These are phyloP conservation scores for Amborella trichopoda DNA, from an alignment of 164 flowering plant species.

Conservation along the genomic window DNA sequence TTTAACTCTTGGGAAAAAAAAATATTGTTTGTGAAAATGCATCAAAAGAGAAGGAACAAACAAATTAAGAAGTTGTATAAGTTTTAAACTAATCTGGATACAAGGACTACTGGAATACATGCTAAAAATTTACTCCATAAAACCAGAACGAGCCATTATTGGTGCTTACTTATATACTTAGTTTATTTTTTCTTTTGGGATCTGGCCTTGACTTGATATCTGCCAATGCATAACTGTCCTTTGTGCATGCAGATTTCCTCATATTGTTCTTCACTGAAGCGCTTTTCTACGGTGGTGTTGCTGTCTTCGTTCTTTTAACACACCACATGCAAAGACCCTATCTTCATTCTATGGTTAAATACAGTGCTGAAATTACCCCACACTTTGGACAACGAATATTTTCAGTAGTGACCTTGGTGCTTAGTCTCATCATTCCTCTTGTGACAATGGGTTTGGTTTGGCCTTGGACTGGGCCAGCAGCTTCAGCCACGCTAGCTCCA, in stretches of 20 bases:
- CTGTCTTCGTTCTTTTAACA: slow-evolving; percentile 53
- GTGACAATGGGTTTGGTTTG: slow-evolving; percentile 98
- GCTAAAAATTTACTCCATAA: too few relatives aligned
- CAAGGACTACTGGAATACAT: too few relatives aligned
- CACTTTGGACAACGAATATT: slow-evolving; percentile 51
- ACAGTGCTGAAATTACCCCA: slow-evolving; percentile 12
- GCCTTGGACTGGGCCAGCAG: slow-evolving; percentile 99
- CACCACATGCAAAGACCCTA: slow-evolving; percentile 39
- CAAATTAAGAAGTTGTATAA: too few relatives aligned
- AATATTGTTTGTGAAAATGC: too few relatives aligned
- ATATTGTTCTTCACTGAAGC: slow-evolving; percentile 97
- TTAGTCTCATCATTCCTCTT: slow-evolving; percentile 76
- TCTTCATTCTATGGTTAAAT: slow-evolving; percentile 13
- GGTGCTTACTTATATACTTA: too few relatives aligned
- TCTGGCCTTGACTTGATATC: too few relatives aligned
- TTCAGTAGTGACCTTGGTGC: slow-evolving; percentile 62
- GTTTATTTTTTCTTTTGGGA: too few relatives aligned
- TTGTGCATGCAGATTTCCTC: slow-evolving; percentile 69
- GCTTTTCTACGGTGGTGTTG: slow-evolving; percentile 87
- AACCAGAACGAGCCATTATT: too few relatives aligned
- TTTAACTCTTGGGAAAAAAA: too few relatives aligned
- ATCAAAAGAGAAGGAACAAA: too few relatives aligned
- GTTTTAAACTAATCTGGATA: too few relatives aligned
- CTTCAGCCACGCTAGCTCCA: slow-evolving; percentile 97
- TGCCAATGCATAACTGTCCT: slow-evolving; percentile 1